A percentile compares a stretch with the other conserved stretches of the same genome.
Conservation (phyloP, 495 filamentous ascomycete genomes). For the Aspergillus asperescens region DNA sequence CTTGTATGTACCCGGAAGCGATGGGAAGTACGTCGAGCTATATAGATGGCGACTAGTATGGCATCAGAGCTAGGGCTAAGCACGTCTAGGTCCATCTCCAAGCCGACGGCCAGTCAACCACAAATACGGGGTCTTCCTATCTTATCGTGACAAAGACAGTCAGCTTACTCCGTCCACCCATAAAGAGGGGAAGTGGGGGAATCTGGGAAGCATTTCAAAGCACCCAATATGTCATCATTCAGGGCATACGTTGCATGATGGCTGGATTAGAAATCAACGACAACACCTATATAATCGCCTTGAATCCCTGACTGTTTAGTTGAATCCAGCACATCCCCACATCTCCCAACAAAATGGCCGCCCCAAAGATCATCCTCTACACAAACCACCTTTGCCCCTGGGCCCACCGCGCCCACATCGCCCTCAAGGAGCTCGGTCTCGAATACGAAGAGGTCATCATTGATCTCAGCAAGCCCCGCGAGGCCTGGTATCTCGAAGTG, state of each 20-base stretch:
- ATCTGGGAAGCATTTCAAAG: no score
- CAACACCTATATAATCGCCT: not conserved
- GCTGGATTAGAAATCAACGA: conserved; percentile 1
- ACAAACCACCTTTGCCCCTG: conserved; percentile 75
- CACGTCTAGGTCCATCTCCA: no score
- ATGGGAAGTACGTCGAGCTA: no score
- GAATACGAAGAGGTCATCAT: conserved; percentile 77
- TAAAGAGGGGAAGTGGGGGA: not conserved
- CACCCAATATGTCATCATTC: conserved; percentile 3
- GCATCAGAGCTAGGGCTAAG: no score
- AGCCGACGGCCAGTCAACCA: no score
- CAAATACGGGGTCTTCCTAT: no score
- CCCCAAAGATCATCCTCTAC: conserved; percentile 57
- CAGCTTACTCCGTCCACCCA: no score
- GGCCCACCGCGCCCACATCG: conserved; percentile 78
- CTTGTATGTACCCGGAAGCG: no score
- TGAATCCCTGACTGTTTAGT: not conserved
- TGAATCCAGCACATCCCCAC: not conserved
- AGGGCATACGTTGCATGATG: not conserved
- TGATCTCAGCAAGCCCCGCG: conserved; percentile 65
- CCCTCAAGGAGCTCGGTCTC: conserved; percentile 64
- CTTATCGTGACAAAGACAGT: no score
- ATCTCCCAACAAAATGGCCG: conserved; percentile 24
- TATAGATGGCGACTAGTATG: no score
- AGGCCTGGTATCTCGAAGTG: conserved; percentile 77